Conservation (phyloP, 192 early-diverging fungal genomes). For the Thamnidium elegans region DNA sequence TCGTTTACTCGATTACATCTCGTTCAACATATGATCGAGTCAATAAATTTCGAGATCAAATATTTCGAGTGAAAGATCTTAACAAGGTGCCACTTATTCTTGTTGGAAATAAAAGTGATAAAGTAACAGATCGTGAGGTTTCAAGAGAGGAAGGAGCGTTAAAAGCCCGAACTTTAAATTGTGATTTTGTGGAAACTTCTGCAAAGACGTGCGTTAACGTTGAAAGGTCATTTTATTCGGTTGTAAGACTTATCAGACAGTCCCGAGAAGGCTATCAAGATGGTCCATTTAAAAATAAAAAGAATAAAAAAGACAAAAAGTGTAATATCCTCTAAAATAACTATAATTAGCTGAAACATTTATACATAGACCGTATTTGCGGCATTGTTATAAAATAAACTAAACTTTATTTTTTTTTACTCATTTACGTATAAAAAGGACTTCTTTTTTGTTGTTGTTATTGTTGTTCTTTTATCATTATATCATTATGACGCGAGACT, state of each 20-base stretch:
- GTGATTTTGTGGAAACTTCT: slow-evolving; percentile 80
- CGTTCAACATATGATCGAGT: slow-evolving; percentile 80
- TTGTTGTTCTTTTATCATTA: too few species aligned
- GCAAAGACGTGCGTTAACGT: slow-evolving; percentile 86
- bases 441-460: too few species aligned
- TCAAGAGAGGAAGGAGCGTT: slow-evolving; percentile 70
- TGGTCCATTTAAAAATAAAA: slow-evolving; percentile 3
- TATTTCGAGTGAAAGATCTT: slow-evolving; percentile 78
- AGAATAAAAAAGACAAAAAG: slow-evolving; percentile 15
- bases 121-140: slow-evolving; percentile 72
- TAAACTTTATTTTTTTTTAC: too few species aligned
- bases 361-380: too few species aligned
- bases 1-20: slow-evolving; percentile 84
- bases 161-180: slow-evolving; percentile 65
- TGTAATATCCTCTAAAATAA: slow-evolving; percentile 1
- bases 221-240: slow-evolving; percentile 77
- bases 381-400: too few species aligned
- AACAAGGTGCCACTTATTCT: slow-evolving; percentile 79
- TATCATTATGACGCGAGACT: background rate
- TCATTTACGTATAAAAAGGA: too few species aligned
- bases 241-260: slow-evolving; percentile 69
- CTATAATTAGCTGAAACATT: background rate
- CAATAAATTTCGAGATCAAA: slow-evolving; percentile 77
- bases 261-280: slow-evolving; percentile 34
- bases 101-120: slow-evolving; percentile 90